These are phyloP conservation scores for Penicillium verrucosum DNA, from an alignment of 2,329 filamentous ascomycete genomes.

Conservation along the genomic window DNA sequence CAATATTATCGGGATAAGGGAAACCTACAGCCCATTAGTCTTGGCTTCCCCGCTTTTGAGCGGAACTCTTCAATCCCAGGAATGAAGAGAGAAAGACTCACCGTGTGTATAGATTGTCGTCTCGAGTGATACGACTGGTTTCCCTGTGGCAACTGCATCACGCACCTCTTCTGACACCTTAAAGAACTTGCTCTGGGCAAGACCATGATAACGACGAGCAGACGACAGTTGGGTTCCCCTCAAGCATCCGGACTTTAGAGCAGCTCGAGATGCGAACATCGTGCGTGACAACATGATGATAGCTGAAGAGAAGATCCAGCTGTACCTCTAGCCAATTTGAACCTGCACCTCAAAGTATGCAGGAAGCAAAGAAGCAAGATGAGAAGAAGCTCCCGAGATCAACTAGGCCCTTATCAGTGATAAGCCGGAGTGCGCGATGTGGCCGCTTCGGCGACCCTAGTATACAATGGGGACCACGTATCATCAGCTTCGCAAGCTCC, in stretches of 20 bases:
- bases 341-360: not conserved
- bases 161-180: conserved; percentile 77
- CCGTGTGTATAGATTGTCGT: conserved; percentile 98
- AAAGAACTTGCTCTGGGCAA: conserved; percentile 52
- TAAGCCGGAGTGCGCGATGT: conserved; percentile 32
- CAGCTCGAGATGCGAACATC: conserved; percentile 24
- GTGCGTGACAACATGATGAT: conserved; percentile 5
- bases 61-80: not conserved
- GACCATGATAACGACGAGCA: conserved; percentile 27
- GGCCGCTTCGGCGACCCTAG: conserved; percentile 37
- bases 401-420: conserved; percentile 15
- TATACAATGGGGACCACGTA: conserved; percentile 35
- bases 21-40: conserved; percentile 50
- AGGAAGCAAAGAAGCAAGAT: conserved; percentile 13
- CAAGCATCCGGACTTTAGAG: conserved; percentile 18
- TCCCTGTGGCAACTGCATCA: conserved; percentile 68
- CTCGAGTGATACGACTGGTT: conserved; percentile 88
- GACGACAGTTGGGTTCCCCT: conserved; percentile 16
- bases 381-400: conserved; percentile 19
- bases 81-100: conserved; percentile 23
- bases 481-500: conserved; percentile 31
- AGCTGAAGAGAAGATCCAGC: not conserved
- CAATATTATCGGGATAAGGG: conserved; percentile 68
- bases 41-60: not conserved
- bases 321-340: not conserved